Base-by-base conservation (phyloP, 2,329 filamentous ascomycete species). In the Ambrosiella cleistominuta region DNA sequence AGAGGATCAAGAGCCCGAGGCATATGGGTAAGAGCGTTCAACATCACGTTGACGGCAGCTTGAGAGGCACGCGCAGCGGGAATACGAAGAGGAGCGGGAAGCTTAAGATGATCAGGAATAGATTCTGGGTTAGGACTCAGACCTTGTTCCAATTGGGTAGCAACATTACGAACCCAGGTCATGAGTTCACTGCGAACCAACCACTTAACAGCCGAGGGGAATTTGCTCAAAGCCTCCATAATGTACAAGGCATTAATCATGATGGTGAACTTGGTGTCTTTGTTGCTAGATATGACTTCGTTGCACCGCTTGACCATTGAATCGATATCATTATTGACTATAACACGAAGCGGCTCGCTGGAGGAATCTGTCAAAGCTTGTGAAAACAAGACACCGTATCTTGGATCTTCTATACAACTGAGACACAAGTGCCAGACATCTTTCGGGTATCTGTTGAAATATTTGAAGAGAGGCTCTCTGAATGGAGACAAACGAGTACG, bases 401-500 rank as follows among this genome's bases (percentile, higher is more conserved):
- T 86, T 65, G 90, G 79, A 54, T 97, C 87, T 61, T 88, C 85
- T 57, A 97, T 74, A 65, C 84, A 87, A 27, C 79, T 78, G n/a
- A 85, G 75, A 62, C 97, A 83, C 65, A 89, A 85, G 1, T 76
- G 71, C 84, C 89, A 94, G 4, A 90, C 81, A 65, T 98, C 90
- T 62, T 86, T 85, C 0, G 93, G 83, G 66, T 97, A 98, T 60
- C 89, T 81, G 68, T 95, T 95, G 62, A 99, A 78, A 67, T 95
- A 98, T 66, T 88, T 88, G 68, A 95, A 89, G 17, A 98, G 77
- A 0, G 93, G 91, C 60, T 83, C 80, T 50, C 94, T 80, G 75
- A 98, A 97, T 0, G 91, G 91, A 65, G 90, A 97, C 64, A 87
- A 84, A 53, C 90, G 85, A 1, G 93, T 98, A 61, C 93, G 76